Evolutionary conservation across 768 basidiomycete species (phyloP), one percentile per base, ranked within the genome.

Genomic region (Pisolithus microcarpus): DNA sequence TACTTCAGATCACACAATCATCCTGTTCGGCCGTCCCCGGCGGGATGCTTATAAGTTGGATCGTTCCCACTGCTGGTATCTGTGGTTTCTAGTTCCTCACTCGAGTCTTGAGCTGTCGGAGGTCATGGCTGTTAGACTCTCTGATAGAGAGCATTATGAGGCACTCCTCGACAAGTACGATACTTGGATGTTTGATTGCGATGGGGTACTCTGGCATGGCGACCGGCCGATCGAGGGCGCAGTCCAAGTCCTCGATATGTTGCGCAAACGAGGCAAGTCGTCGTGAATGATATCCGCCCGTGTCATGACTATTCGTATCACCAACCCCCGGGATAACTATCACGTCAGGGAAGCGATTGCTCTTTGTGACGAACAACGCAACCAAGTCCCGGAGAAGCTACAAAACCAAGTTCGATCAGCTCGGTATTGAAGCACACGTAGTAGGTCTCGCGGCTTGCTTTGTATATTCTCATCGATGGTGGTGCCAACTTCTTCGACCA

Each of bases 281-380:
- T 43, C 21, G 21, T 47, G 30, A 31, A 10, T 31, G 30, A 10
- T 31, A 10, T 31, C 30, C 11, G 10, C 30, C 8, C 2, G 10
- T 24, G 6, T 28, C 23, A 5, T 26, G 23, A 13, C 11, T n/a
- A 23, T 5, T 4, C 5, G 38, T 39, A 21, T 43, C 21, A 18
- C 40, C 5, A 21, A 19, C 26, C 43, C 21, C 16, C 23, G 23
- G 7, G 21, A n/a, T 19, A 43, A 23, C 43, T 10, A 7, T 7
- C 13, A n/a, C 11, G 44, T 42, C 52, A 66, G 91, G 91, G 77
- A 63, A 97, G 91, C 75, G 77, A 53, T 72, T 96, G 30, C 70
- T 97, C 9, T 98, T 98, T 62, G 93, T 96, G 46, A 97, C 94
- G 16, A 99, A 99, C 72, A 99, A 98, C 65, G 94, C 95, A 43